Evolutionary conservation across 2,329 filamentous ascomycete species (phyloP), one percentile per base, ranked within the genome.

Genomic region (Ilyonectria sp.): DNA sequence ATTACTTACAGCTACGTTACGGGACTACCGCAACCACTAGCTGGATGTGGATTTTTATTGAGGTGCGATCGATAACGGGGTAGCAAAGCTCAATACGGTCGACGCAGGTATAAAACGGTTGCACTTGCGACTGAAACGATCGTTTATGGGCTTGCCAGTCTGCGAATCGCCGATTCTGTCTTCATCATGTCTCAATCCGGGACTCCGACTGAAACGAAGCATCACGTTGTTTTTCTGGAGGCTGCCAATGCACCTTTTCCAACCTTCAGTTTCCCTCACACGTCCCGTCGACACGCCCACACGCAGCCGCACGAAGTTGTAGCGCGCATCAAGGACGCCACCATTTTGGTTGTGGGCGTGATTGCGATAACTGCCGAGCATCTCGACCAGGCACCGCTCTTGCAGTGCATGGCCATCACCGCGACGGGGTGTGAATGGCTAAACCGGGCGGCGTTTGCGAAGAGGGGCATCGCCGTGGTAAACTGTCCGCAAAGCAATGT

Each of bases 311-410:
- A 53, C 4, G 58, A 60, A 21, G 26, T 53, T n/a, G 47, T 8
- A 4, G 52, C 40, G 33, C 50, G 60, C 29, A 55, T 62, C n/a
- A 56, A 43, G 7, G 60, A 62, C 43, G 60, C 60, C 7, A 55
- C 52, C 6, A 40, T 62, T 6, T 7, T 56, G 10, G 31, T 62
- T 26, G 44, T 40, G 7, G 44, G 40, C 5, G 33, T 21, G 43
- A n/a, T 23, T 23, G 37, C 52, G 23, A 49, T 62, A 13, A 55
- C 50, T 6, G 17, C 60, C 11, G 40, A 55, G 4, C 40, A 49
- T 31, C 52, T 62, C 4, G 37, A 40, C 2, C 21, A 46, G n/a
- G 37, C 40, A 10, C 60, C 60, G 4, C 37, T 29, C 9, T 17
- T 62, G 6, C 40, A 62, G 52, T 55, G 43, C 21, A 44, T 62